Percentiles rank a stretch among this genome's conserved stretches.
Conservation (phyloP, 257 asterid genomes). For the Solanum etuberosum region DNA sequence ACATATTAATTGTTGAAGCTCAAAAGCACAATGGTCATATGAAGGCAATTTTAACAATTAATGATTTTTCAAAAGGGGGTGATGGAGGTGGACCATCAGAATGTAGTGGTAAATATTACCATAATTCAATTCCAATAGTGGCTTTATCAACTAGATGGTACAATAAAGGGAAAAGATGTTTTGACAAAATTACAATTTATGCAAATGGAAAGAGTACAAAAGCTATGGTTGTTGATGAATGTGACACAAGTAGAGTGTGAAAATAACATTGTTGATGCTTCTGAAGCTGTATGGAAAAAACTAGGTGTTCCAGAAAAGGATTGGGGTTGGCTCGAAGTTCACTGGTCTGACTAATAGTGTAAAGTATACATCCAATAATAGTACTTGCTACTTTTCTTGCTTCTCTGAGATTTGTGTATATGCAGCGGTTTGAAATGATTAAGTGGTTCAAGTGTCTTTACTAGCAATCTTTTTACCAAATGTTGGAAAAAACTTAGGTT, state of each 20-base stretch:
- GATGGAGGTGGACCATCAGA: slow-evolving; percentile 14
- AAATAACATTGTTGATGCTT: slow-evolving; percentile 23
- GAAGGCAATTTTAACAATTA: slow-evolving; percentile 9
- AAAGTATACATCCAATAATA: not conserved
- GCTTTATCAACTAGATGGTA: slow-evolving; percentile 24
- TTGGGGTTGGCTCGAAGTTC: not conserved
- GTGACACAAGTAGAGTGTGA: slow-evolving; percentile 15
- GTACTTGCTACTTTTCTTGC: not conserved
- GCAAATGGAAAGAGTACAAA: slow-evolving; percentile 6
- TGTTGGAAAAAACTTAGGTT: no score
- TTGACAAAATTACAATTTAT: slow-evolving; percentile 1
- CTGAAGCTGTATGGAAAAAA: slow-evolving; percentile 19
- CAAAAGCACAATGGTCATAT: slow-evolving; percentile 1
- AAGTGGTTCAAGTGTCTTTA: no score
- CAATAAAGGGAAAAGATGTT: slow-evolving; percentile 1
- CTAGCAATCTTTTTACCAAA: no score
- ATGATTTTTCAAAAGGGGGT: slow-evolving; percentile 11
- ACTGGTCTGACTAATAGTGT: slow-evolving; percentile 10
- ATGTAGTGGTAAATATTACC: slow-evolving; percentile 14
- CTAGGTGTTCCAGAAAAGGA: not conserved
- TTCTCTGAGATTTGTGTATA: not conserved
- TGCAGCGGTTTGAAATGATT: not conserved
- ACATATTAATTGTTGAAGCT: not conserved
- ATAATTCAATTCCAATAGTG: slow-evolving; percentile 8
- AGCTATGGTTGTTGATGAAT: slow-evolving; percentile 24